Conservation (phyloP, 1,139 yeast species). For the Scheffersomyces parashehatae region DNA sequence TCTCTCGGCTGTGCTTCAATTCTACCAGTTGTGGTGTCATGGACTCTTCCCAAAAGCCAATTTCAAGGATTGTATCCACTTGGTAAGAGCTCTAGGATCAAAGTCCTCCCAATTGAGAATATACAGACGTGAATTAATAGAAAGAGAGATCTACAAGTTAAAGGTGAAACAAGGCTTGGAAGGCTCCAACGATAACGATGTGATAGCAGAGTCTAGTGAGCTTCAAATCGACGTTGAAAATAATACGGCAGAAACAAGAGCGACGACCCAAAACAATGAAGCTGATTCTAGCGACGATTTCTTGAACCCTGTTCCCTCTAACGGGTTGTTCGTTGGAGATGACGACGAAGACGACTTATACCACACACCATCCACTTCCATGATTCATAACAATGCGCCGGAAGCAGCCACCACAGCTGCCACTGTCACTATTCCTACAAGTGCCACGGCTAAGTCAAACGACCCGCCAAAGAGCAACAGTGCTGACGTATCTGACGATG, state of each 20-base stretch:
- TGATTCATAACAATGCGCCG: neutral
- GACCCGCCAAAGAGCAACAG: constrained; percentile 1
- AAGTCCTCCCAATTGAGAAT: constrained; percentile 33
- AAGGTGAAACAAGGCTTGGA: constrained; percentile 35
- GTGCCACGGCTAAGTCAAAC: neutral
- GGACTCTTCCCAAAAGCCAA: constrained; percentile 76
- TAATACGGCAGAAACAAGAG: neutral
- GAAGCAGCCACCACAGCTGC: neutral
- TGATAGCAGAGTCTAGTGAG: neutral
- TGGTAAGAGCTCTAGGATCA: constrained; percentile 34
- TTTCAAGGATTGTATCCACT: constrained; percentile 58
- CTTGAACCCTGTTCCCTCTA: constrained; percentile 11
- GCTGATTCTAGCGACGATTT: constrained; percentile 11
- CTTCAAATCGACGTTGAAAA: constrained; percentile 3
- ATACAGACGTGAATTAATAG: constrained; percentile 39
- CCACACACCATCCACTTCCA: constrained; percentile 1
- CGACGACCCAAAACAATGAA: neutral
- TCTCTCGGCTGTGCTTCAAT: constrained; percentile 51
- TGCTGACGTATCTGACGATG: constrained; percentile 13
- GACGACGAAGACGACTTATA: constrained; percentile 17
- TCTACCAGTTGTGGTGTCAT: constrained; percentile 87
- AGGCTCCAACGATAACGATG: constrained; percentile 4
- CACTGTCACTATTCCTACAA: neutral
- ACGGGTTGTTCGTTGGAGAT: constrained; percentile 31
- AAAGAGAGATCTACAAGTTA: constrained; percentile 34